Conservation (phyloP, 495 filamentous ascomycete species). For the Tuber melanosporum region DNA sequence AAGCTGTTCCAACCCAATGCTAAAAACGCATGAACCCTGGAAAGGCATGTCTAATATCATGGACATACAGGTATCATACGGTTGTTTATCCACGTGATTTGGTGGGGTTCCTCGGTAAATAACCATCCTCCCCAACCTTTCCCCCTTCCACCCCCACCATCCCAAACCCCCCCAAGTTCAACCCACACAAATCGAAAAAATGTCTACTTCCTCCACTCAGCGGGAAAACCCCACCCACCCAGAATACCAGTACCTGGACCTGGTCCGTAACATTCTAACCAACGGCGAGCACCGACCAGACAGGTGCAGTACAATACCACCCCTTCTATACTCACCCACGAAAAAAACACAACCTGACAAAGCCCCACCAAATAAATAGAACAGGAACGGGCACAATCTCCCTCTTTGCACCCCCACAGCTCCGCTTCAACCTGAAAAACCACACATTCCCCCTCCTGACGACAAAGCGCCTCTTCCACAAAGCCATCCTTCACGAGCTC, state of each 20-base stretch:
- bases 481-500: slow-evolving; percentile 84
- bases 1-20: no score
- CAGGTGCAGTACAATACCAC: slow-evolving; percentile 46
- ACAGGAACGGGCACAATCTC: slow-evolving; percentile 90
- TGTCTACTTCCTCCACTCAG: neutral
- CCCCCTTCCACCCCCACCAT: neutral
- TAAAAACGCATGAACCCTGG: no score
- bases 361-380: slow-evolving; percentile 43
- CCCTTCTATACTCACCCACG: neutral
- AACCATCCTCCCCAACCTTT: neutral
- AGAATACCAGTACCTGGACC: slow-evolving; percentile 69
- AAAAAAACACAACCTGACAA: neutral
- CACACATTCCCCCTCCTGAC: slow-evolving; percentile 84
- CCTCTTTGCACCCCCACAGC: slow-evolving; percentile 75
- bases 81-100: neutral
- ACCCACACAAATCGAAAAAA: neutral
- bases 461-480: slow-evolving; percentile 91
- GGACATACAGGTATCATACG: no score
- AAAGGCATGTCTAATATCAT: no score
- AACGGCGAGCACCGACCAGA: slow-evolving; percentile 76
- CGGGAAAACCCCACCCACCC: slow-evolving; percentile 47
- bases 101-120: neutral
- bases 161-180: neutral
- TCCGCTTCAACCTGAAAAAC: slow-evolving; percentile 70
- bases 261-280: slow-evolving; percentile 68